Conservation (phyloP, 805 yeast species). For the Wickerhamiella dianesei region DNA sequence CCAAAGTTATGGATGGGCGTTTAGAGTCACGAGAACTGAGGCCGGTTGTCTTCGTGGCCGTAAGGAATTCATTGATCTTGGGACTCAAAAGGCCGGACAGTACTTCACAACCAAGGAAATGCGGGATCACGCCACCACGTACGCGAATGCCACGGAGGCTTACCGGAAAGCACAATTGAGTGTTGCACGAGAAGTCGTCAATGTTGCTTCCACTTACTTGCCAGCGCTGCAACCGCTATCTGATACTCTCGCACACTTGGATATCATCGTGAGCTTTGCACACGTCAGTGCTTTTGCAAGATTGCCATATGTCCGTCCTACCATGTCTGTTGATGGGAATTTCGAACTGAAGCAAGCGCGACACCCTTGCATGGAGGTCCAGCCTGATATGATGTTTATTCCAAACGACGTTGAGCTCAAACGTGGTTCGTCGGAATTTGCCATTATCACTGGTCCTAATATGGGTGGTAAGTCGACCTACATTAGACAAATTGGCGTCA, state of each 20-base stretch:
- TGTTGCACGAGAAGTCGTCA: constrained; percentile 70
- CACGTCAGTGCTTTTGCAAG: constrained; percentile 75
- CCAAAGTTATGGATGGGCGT: constrained; percentile 84
- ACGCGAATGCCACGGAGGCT: constrained; percentile 43
- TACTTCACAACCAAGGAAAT: constrained; percentile 68
- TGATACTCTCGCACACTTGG: constrained; percentile 53
- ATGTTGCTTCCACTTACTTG: constrained; percentile 66
- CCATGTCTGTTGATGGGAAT: constrained; percentile 33
- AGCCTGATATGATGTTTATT: constrained; percentile 80
- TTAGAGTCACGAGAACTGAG: constrained; percentile 80
- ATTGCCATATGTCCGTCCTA: constrained; percentile 64
- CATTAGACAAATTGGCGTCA: constrained; percentile 62
- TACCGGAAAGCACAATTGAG: constrained; percentile 65
- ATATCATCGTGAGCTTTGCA: constrained; percentile 76
- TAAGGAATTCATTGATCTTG: constrained; percentile 55
- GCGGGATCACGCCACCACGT: constrained; percentile 44
- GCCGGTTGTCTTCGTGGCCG: constrained; percentile 61
- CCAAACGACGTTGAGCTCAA: constrained; percentile 72
- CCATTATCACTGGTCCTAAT: constrained; percentile 78
- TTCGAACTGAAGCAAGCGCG: constrained; percentile 60
- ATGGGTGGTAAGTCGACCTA: constrained; percentile 82
- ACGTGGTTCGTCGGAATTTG: constrained; percentile 48
- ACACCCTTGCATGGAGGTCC: constrained; percentile 90
- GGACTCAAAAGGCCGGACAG: constrained; percentile 92
- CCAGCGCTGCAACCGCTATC: constrained; percentile 64